Percentiles rank a stretch among this genome's conserved stretches.
phyloP scores from a whole-genome alignment of 176 grass and related monocot species.

The Microstegium vimineum region DNA sequence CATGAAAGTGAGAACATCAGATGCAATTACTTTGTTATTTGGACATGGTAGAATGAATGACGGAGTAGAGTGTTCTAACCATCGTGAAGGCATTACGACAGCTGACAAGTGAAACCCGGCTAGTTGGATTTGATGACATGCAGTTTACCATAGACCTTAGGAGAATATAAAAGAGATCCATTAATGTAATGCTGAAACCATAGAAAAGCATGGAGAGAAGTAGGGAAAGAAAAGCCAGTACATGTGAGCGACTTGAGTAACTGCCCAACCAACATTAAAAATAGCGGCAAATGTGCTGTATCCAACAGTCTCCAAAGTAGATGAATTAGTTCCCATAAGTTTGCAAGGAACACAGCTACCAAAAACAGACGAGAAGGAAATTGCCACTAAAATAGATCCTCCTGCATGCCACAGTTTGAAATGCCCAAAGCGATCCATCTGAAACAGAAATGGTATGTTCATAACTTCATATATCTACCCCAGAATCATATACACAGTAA shows the following conservation, averaged over 20 bases:
- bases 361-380: constrained; percentile 98
- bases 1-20: constrained; percentile 30
- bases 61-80: constrained; percentile 45
- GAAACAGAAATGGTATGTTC: constrained; percentile 20
- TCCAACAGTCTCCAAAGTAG: constrained; percentile 74
- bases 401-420: constrained; percentile 99
- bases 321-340: constrained; percentile 56
- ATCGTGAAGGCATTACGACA: constrained; percentile 99
- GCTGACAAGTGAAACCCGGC: constrained; percentile 91
- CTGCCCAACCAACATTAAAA: constrained; percentile 98
- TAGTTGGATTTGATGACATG: constrained; percentile 88
- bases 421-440: constrained; percentile 96
- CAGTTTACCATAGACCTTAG: constrained; percentile 99
- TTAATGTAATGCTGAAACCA: constrained; percentile 26
- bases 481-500: constrained; percentile 10
- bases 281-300: constrained; percentile 94
- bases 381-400: constrained; percentile 84
- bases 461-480: constrained; percentile 23
- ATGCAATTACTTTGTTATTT: neutral
- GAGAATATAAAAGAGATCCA: constrained; percentile 26
- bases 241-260: constrained; percentile 98
- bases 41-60: constrained; percentile 12
- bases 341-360: constrained; percentile 85
- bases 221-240: constrained; percentile 35
- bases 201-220: constrained; percentile 16